Evolutionary conservation across 305 asterid species (phyloP).

Genomic region (Plantago lanceolata): DNA sequence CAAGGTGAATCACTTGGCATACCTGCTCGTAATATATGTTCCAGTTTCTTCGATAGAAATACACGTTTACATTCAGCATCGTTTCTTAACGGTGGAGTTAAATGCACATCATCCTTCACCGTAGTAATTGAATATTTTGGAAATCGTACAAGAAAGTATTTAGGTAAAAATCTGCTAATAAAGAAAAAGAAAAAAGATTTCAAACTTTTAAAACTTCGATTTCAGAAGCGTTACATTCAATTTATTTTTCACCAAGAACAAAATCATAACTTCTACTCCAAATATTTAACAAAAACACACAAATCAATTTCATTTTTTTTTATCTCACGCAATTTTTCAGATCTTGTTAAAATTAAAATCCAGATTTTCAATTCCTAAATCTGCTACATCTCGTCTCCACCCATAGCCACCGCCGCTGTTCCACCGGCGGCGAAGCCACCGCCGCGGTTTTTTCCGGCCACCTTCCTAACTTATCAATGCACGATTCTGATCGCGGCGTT

Average conservation of each 20-base stretch:
- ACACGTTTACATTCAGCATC: no score
- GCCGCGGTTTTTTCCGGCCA: neutral
- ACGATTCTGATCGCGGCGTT: neutral
- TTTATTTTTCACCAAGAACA: neutral
- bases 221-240: no score
- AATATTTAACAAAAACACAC: neutral
- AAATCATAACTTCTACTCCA: neutral
- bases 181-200: no score
- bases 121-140: no score
- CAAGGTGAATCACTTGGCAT: no score
- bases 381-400: neutral
- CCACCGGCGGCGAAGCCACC: neutral
- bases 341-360: neutral
- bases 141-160: no score
- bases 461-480: neutral
- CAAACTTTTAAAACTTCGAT: no score
- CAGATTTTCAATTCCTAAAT: neutral
- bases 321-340: neutral
- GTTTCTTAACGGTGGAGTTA: no score
- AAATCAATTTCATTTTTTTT: neutral
- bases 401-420: neutral
- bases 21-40: no score
- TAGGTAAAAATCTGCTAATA: no score
- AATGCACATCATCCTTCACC: no score
- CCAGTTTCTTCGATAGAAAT: no score